These are phyloP conservation scores for Porodaedalea pini DNA, from an alignment of 1,284 basidiomycete species.

Conservation along the genomic window DNA sequence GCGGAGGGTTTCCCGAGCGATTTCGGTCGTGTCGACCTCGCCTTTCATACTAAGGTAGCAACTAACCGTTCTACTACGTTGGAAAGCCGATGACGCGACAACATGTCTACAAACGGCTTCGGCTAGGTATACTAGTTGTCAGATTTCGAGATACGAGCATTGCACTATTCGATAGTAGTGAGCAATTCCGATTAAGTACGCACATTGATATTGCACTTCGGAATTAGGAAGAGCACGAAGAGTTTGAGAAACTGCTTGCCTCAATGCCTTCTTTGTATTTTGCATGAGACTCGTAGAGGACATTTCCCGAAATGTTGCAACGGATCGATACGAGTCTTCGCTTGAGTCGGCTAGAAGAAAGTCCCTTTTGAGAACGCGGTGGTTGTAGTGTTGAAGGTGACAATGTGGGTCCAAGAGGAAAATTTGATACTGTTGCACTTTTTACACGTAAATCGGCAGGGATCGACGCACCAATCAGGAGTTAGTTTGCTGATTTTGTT, in stretches of 20 bases:
- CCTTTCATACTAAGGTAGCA: slow-evolving; percentile 77
- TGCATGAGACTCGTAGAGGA: not conserved
- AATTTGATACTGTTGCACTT: too few relatives aligned
- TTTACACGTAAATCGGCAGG: too few relatives aligned
- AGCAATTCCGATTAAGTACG: not conserved
- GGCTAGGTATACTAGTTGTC: slow-evolving; percentile 38
- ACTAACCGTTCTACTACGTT: slow-evolving; percentile 48
- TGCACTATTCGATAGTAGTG: not conserved
- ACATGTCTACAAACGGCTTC: slow-evolving; percentile 47
- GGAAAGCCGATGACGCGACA: slow-evolving; percentile 48
- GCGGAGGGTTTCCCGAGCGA: slow-evolving; percentile 47
- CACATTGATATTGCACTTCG: slow-evolving; percentile 61
- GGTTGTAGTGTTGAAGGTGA: too few relatives aligned
- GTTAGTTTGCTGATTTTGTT: too few relatives aligned
- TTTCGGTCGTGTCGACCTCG: slow-evolving; percentile 56
- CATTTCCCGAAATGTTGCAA: not conserved
- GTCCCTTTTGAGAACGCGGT: not conserved
- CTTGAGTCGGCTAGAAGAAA: not conserved
- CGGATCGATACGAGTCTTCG: not conserved
- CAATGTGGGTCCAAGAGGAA: too few relatives aligned
- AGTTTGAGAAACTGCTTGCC: slow-evolving; percentile 45
- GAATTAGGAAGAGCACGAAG: slow-evolving; percentile 41
- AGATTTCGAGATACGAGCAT: slow-evolving; percentile 14
- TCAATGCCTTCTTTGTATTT: slow-evolving; percentile 45
- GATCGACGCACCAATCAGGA: too few relatives aligned